These are phyloP conservation scores for Rhodotorula sp. DNA, from an alignment of 1,284 basidiomycete species.

Conservation along the genomic window DNA sequence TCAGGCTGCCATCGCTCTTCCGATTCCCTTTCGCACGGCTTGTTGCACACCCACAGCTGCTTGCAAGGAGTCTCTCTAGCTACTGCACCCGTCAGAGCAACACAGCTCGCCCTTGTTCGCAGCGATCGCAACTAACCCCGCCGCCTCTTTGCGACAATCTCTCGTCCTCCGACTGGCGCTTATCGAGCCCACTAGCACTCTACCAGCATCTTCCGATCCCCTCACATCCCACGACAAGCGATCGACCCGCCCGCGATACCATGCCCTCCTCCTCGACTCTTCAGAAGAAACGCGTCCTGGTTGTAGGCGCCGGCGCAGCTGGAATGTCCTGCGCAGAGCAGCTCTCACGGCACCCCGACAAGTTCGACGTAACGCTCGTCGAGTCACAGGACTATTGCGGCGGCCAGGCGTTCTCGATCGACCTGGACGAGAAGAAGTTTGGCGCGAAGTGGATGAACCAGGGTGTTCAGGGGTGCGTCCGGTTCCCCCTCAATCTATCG, in stretches of 20 bases:
- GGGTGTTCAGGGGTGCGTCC: slow-evolving; percentile 38
- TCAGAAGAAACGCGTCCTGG: slow-evolving; percentile 50
- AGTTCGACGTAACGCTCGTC: slow-evolving; percentile 60
- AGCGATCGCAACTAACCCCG: too few relatives aligned
- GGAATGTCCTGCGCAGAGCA: slow-evolving; percentile 58
- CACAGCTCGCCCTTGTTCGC: too few relatives aligned
- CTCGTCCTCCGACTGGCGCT: neutral
- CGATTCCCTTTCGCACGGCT: too few relatives aligned
- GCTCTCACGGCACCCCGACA: slow-evolving; percentile 58
- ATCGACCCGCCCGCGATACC: too few relatives aligned
- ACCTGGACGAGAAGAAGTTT: slow-evolving; percentile 48
- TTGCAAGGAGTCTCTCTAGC: too few relatives aligned
- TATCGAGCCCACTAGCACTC: neutral
- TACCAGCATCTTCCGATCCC: too few relatives aligned
- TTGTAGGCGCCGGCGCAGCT: slow-evolving; percentile 58
- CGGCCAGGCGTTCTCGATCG: slow-evolving; percentile 58
- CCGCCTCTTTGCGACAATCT: neutral
- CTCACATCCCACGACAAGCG: too few relatives aligned
- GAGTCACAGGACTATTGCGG: slow-evolving; percentile 55
- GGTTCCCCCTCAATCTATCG: too few relatives aligned
- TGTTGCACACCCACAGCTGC: too few relatives aligned
- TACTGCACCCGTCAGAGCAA: too few relatives aligned
- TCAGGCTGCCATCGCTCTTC: too few relatives aligned
- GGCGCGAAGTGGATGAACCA: slow-evolving; percentile 44
- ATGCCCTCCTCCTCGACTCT: neutral